Evolutionary conservation across 805 yeast species (phyloP), one percentile per base, ranked within the genome.

Genomic region (Cyberlindnera amylophila): DNA sequence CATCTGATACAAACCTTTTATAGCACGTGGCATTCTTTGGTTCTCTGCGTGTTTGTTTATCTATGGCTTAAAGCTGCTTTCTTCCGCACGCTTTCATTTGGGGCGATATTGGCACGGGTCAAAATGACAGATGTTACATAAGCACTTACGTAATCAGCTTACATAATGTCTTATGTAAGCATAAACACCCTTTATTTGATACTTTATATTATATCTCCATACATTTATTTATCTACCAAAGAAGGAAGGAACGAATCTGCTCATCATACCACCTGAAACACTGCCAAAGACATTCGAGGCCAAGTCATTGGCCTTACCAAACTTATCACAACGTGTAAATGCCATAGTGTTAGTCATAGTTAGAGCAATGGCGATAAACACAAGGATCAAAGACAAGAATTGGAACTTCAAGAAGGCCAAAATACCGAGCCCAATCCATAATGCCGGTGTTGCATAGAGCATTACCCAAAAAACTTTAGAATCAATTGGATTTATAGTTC

Each of bases 271-370:
- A 28, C 74, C 70, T 1, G 81, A 65, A 19, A 82, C 73, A 31
- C 70, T 66, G 4, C 82, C 75, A 51, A 82, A 68, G 9, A 84
- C 58, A 51, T 71, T 74, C 19, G 70, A 65, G 5, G 90, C 87
- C 39, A 84, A 58, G 41, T 68, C 72, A 59, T 83, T 83, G 21
- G 95, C 96, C 58, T 80, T 84, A 38, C 95, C 87, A 65, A 90
- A 91, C 66, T 86, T 87, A 61, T 90, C 97, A 64, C 97, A 88
- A 54, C 86, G 76, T 19, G 95, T 86, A 64, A 86, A 91, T 0
- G 97, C 97, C 67, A 87, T 70, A 1, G 95, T 82, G 61, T 91
- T 91, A 38, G 95, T 86, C 34, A 81, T 58, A 0, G 93, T 84
- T 47, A 91, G 70, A 3, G 80, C 74, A 9, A 86, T 60, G 1